Evolutionary conservation across 306 rosid species (phyloP).

Genomic region (Cucurbita pepo): DNA sequence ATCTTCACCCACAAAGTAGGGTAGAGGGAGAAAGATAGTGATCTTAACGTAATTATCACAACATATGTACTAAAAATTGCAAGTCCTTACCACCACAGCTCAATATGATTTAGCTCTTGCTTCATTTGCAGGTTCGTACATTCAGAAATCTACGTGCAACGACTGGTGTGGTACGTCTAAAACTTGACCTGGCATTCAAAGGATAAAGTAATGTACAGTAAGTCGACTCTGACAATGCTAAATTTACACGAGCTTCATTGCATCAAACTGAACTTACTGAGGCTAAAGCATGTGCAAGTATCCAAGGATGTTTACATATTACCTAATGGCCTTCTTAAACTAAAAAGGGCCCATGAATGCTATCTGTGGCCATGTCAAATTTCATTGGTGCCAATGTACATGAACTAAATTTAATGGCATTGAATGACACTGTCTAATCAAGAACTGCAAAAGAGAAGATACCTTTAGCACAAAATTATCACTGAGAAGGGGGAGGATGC

Average conservation of each 20-base stretch:
- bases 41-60: not conserved
- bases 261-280: not conserved
- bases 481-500: slow-evolving; percentile 40
- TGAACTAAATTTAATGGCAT: not conserved
- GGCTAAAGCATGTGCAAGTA: not conserved
- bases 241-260: not conserved
- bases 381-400: not conserved
- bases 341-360: not conserved
- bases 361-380: not conserved
- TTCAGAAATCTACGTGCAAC: not conserved
- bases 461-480: slow-evolving; percentile 11
- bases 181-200: not conserved
- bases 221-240: not conserved
- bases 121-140: not conserved
- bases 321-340: not conserved
- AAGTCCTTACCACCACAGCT: not conserved
- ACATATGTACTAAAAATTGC: not conserved
- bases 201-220: not conserved
- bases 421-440: not conserved
- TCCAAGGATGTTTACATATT: not conserved
- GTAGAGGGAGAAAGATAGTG: not conserved
- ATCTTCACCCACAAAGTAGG: slow-evolving; percentile 2
- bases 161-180: not conserved
- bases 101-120: not conserved
- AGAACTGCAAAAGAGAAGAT: not conserved